A percentile compares a stretch with the other conserved stretches of the same genome.
These are phyloP conservation scores for Scutellaria minor DNA, from an alignment of 257 asterid genomes.

Conservation along the genomic window DNA sequence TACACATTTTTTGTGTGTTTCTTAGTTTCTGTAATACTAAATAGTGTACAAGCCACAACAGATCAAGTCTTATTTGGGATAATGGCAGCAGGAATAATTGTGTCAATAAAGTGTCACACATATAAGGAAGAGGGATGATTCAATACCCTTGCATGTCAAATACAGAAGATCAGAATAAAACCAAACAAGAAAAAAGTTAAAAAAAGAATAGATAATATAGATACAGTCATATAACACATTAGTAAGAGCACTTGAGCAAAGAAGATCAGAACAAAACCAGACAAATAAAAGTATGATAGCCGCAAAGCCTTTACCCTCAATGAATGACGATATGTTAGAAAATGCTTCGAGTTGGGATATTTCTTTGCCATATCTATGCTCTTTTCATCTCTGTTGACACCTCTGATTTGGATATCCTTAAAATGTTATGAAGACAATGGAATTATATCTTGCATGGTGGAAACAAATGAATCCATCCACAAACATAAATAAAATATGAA, in stretches of 20 bases:
- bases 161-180: conserved; percentile 13
- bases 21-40: too few relatives aligned
- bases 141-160: not conserved
- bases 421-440: conserved; percentile 30
- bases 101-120: not conserved
- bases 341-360: conserved; percentile 91
- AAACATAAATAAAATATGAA: conserved; percentile 14
- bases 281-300: conserved; percentile 20
- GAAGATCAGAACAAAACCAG: conserved; percentile 10
- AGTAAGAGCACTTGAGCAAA: not conserved
- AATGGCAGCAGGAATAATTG: not conserved
- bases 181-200: not conserved
- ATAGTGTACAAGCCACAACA: not conserved
- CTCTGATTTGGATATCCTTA: conserved; percentile 97
- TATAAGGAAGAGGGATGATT: not conserved
- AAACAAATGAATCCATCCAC: conserved; percentile 28
- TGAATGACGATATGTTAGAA: conserved; percentile 90
- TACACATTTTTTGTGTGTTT: too few relatives aligned
- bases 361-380: conserved; percentile 82
- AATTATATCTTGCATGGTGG: conserved; percentile 10
- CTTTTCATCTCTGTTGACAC: conserved; percentile 92
- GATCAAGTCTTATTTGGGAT: too few relatives aligned
- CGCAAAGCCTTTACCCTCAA: conserved; percentile 68
- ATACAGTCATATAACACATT: not conserved
- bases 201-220: conserved; percentile 5